These are phyloP conservation scores for Hyparrhenia diplandra DNA, from an alignment of 176 grass and related monocot genomes.

Conservation along the genomic window DNA sequence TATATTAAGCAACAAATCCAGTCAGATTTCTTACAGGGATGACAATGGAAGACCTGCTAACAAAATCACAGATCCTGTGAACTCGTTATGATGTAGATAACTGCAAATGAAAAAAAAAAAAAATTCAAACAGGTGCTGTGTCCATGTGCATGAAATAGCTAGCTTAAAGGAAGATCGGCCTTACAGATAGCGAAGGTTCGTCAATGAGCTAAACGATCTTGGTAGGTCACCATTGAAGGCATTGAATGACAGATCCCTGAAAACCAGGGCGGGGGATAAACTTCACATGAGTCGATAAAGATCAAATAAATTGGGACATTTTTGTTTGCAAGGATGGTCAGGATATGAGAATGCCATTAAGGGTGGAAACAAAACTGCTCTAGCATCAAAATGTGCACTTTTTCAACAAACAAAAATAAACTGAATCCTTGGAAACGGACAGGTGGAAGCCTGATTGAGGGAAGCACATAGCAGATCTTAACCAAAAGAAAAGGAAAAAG, in stretches of 20 bases:
- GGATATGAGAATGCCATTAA: not conserved
- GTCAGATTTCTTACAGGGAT: constrained; percentile 65
- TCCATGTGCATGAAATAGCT: constrained; percentile 24
- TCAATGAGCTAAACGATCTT: constrained; percentile 72
- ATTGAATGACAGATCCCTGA: constrained; percentile 92
- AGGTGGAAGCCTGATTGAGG: not conserved
- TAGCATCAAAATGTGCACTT: constrained; percentile 19
- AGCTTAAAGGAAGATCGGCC: not conserved
- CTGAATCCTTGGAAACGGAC: not conserved
- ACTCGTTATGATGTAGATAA: constrained; percentile 76
- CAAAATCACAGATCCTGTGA: constrained; percentile 80
- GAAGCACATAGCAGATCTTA: not conserved
- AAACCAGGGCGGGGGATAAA: not conserved
- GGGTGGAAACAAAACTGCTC: constrained; percentile 1
- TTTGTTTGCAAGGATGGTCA: not conserved
- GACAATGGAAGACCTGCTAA: constrained; percentile 69
- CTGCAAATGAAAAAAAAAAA: constrained; percentile 47
- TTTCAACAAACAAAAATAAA: constrained; percentile 12
- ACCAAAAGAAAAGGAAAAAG: not conserved
- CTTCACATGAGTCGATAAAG: not conserved
- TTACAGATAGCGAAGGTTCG: constrained; percentile 76
- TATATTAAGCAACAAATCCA: constrained; percentile 3
- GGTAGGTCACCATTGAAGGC: constrained; percentile 66
- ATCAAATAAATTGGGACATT: not conserved
- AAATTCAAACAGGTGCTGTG: constrained; percentile 21